Conservation (phyloP, 257 asterid genomes). For the Parsonsia alboflavescens region DNA sequence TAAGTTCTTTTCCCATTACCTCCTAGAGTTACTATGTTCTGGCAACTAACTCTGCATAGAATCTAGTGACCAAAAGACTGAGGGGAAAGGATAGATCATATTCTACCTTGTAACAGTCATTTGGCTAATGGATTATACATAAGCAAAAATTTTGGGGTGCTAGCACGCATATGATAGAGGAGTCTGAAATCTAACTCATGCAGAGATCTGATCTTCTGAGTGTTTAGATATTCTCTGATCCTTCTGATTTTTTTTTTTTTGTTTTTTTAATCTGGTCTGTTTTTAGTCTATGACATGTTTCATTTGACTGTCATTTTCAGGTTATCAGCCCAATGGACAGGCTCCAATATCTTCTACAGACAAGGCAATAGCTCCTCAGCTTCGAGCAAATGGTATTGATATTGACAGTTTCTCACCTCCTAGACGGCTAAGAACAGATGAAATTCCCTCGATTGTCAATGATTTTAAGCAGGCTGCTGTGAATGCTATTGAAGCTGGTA, state of each 20-base stretch:
- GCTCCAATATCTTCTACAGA: conserved; percentile 29
- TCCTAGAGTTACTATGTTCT: background rate
- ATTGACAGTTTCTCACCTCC: conserved; percentile 27
- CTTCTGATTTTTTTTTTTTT: no score
- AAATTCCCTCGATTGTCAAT: conserved; percentile 22
- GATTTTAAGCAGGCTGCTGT: conserved; percentile 27
- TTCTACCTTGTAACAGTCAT: no score
- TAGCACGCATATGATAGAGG: no score
- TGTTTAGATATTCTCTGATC: no score
- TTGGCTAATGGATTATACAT: no score
- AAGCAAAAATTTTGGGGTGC: background rate
- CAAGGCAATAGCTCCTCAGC: conserved; percentile 17
- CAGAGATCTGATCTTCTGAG: no score
- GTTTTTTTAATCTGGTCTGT: no score
- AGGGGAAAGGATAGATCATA: background rate
- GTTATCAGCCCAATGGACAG: conserved; percentile 29
- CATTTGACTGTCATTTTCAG: conserved; percentile 2
- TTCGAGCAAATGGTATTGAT: no score
- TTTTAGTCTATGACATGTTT: background rate
- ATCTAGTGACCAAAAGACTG: background rate
- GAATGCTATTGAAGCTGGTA: conserved; percentile 32
- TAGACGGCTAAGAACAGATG: conserved; percentile 15
- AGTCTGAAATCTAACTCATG: background rate
- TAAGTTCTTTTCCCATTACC: background rate
- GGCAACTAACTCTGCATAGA: background rate